Evolutionary conservation across 2,329 filamentous ascomycete genomes (phyloP), one percentile per base, ranked within the genome.

Genomic region (Fusarium chuoi): DNA sequence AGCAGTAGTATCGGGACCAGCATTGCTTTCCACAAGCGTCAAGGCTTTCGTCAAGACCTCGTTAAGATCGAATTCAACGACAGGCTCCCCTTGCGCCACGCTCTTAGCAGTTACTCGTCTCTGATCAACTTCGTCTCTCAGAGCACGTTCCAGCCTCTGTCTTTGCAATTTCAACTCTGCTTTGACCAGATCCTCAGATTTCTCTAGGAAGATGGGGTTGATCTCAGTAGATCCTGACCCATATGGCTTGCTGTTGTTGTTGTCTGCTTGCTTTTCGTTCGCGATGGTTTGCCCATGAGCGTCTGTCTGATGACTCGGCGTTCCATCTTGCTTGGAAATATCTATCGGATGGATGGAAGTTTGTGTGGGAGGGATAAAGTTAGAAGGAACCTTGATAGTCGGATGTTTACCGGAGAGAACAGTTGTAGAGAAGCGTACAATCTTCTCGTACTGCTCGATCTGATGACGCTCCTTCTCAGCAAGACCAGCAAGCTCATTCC

Each of bases 161-260:
- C 96, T 91, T 83, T 94, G 94, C 72, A 96, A 83, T 80, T 93
- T 90, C 70, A 94, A 85, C 83, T 97, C 94, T 79, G 94, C 94
- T 84, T 91, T 93, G 80, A 96, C 90, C 75, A 97, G 86, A 80
- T 94, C 91, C 80, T 94, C 93, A 76, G 95, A 95, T 83, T 98
- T 98, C 79, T 94, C 92, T 82, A 97, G 87, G 76, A 97, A 87
- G 70, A 97, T 91, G 56, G 94, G 94, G 81, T 97, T 90, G 84
- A 96, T 93, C 82, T 92, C 91, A 68, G 91, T 90, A 73, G 87
- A 89, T 67, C 85, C 83, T 75, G 87, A 83, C 78, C 84, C 86
- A 69, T 83, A 84, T 77, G 79, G 83, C 73, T 79, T 81, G 76
- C 82, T 52, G 49, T 18, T 64, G 35, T 57, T 60, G 18, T 24